Percentiles rank a stretch among this genome's conserved stretches.
phyloP scores from a whole-genome alignment of 208 protist genomes.

The Perkinsela sp. region DNA sequence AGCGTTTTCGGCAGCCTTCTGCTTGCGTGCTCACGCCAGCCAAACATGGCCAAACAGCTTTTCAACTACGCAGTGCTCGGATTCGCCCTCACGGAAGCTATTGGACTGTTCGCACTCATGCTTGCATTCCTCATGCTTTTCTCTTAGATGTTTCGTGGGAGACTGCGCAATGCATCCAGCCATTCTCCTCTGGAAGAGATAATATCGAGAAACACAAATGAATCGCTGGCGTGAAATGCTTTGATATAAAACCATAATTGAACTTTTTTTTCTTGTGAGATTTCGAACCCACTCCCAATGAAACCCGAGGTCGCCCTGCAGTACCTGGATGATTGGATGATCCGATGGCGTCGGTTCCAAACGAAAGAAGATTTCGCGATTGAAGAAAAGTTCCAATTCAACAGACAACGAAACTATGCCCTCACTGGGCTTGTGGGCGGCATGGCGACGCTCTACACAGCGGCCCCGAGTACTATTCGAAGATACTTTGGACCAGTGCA shows the following conservation, averaged over 20 bases:
- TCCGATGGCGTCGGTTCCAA: conserved; percentile 60
- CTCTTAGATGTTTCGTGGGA: conserved; percentile 30
- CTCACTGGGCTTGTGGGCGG: conserved; percentile 13
- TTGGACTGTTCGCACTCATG: conserved; percentile 63
- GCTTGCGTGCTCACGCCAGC: conserved; percentile 48
- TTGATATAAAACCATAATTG: no score
- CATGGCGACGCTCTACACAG: conserved; percentile 21
- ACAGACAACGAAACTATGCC: conserved; percentile 24
- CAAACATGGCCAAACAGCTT: conserved; percentile 58
- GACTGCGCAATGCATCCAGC: no score
- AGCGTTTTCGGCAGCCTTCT: conserved; percentile 56
- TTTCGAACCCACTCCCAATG: background rate
- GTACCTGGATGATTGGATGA: conserved; percentile 65
- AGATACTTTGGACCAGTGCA: conserved; percentile 45
- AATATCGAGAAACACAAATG: no score
- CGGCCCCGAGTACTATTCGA: conserved; percentile 25
- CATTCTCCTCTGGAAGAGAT: no score
- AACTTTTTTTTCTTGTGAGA: conserved; percentile 1
- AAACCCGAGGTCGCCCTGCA: conserved; percentile 59
- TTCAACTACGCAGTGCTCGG: conserved; percentile 72
- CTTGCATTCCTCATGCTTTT: conserved; percentile 71
- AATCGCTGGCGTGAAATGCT: no score
- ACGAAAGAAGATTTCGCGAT: conserved; percentile 58
- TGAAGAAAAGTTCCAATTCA: conserved; percentile 49
- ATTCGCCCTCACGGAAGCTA: conserved; percentile 63